Base-by-base conservation (phyloP, 768 basidiomycete genomes). In the Filobasidium wieringae region DNA sequence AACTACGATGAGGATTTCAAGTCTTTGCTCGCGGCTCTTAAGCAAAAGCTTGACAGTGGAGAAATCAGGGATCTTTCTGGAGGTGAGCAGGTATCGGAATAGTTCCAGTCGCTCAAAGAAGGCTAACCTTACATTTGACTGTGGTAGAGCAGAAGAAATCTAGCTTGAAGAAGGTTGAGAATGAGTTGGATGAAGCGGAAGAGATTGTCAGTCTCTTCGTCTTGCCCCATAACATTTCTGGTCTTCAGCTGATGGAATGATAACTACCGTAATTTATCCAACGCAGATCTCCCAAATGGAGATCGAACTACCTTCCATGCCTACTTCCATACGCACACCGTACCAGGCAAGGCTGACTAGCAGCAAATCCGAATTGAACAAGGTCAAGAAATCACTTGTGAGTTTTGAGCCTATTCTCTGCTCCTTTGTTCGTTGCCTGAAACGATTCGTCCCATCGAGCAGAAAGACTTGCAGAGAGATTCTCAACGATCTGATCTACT, bases 221-320 rank as follows among this genome's bases (percentile, higher is more conserved):
- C 7, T 49, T 26, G 22, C 43, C 4, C 33, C n/a, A n/a, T n/a
- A n/a, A n/a, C n/a, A n/a, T n/a, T n/a, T n/a, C n/a, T n/a, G n/a
- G n/a, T n/a, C n/a, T n/a, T n/a, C n/a, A n/a, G n/a, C n/a, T n/a
- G n/a, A n/a, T n/a, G n/a, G n/a, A n/a, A n/a, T n/a, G 30, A 15
- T 31, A 14, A 15, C 19, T 26, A 51, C 24, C 17, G n/a, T 30
- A 14, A 4, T 40, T 31, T 2, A n/a, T 12, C 40, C n/a, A 4
- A 11, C n/a, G 3, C 64, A 97, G 93, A 81, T 96, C 64, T 90
- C 90, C 47, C 95, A 99, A 81, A 95, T 99, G 93, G 93, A 96
- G 77, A 86, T 99, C 58, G 95, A 99, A 77, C 84, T 93, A 7
- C 90, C 91, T 66, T 87, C 88, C 11, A 90, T 96, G 69, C 90